These are phyloP conservation scores for Anisodus acutangulus DNA, from an alignment of 257 asterid species.

Conservation along the genomic window DNA sequence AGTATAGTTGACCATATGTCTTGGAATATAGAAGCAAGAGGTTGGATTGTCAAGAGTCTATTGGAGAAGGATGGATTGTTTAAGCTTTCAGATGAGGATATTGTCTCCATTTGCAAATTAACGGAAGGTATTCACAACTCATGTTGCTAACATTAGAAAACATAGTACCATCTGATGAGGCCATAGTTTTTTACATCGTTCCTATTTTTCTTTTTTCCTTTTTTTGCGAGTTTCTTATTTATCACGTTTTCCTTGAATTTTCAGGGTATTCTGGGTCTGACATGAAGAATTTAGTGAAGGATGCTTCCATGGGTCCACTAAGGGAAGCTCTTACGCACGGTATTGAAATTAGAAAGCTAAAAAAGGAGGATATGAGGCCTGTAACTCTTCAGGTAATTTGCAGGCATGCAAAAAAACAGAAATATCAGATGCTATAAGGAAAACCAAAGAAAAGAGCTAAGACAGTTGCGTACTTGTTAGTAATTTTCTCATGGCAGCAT, in stretches of 20 bases:
- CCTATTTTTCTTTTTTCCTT: conserved; percentile 15
- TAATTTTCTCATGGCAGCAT: conserved; percentile 13
- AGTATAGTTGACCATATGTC: conserved; percentile 27
- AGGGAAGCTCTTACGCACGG: conserved; percentile 91
- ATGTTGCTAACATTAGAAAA: conserved; percentile 26
- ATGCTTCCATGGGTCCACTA: conserved; percentile 98
- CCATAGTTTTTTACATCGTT: not conserved
- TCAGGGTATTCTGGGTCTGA: conserved; percentile 99
- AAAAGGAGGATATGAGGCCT: conserved; percentile 91
- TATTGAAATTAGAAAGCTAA: conserved; percentile 74
- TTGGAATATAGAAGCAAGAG: conserved; percentile 78
- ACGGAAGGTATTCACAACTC: conserved; percentile 67
- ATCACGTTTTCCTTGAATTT: conserved; percentile 20
- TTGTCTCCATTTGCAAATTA: conserved; percentile 67
- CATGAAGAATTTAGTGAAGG: conserved; percentile 98
- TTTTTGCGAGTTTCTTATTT: not conserved
- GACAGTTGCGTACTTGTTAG: not conserved
- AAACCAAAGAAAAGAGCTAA: not conserved
- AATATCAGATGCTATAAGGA: not conserved
- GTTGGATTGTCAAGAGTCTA: conserved; percentile 85
- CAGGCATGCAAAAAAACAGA: not conserved
- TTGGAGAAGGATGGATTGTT: conserved; percentile 89
- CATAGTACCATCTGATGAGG: conserved; percentile 31
- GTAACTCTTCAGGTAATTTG: conserved; percentile 72
- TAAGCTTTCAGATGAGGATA: conserved; percentile 75